phyloP scores from a whole-genome alignment of 352 stramenopile species.

The Peronospora tabacina region DNA sequence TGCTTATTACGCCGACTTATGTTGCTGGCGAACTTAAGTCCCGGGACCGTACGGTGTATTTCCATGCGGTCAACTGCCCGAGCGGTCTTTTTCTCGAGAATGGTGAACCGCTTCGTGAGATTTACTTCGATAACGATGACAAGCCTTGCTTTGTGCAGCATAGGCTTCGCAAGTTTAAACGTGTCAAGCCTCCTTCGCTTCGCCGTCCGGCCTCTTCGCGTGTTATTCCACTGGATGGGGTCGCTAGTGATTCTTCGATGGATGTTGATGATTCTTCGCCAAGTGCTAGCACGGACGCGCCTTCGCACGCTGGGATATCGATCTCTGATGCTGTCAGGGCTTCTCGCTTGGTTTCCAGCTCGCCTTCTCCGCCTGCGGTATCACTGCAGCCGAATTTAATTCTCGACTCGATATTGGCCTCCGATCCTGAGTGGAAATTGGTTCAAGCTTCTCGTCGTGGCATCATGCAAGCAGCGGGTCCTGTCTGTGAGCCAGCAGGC shows the following conservation, averaged over 20 bases:
- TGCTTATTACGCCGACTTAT: not conserved
- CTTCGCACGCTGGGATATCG: not conserved
- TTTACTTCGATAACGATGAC: not conserved
- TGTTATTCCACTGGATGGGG: too few relatives aligned
- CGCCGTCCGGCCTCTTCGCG: not conserved
- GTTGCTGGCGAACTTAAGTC: not conserved
- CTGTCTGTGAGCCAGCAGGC: not conserved
- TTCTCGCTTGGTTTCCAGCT: too few relatives aligned
- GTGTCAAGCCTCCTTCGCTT: not conserved
- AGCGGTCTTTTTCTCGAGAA: not conserved
- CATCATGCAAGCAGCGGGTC: not conserved
- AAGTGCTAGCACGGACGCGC: too few relatives aligned
- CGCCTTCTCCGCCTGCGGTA: not conserved
- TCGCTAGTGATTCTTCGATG: too few relatives aligned
- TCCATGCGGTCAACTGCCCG: not conserved
- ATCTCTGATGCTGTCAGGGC: not conserved
- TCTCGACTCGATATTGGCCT: not conserved
- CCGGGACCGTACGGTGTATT: not conserved
- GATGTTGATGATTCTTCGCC: too few relatives aligned
- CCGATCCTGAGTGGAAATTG: not conserved
- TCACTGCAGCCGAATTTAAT: not conserved
- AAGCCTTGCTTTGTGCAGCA: conserved; percentile 1
- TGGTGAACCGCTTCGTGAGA: not conserved
- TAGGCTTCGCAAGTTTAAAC: not conserved
- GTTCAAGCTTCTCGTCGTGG: not conserved